A percentile compares a stretch with the other conserved stretches of the same genome.
Conservation (phyloP, 1,139 yeast species). For the Arxiozyma heterogenica region DNA sequence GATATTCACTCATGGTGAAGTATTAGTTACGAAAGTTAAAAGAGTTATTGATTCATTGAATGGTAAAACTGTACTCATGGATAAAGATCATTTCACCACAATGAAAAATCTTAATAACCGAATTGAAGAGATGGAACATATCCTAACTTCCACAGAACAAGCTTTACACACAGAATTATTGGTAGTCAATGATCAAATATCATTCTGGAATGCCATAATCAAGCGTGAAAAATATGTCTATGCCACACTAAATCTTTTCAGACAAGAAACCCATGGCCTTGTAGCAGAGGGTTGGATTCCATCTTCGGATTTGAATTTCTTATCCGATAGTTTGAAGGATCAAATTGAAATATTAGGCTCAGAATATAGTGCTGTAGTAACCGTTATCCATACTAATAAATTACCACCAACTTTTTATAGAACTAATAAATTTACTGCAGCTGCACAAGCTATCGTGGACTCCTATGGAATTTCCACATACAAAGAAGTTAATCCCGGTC, state of each 20-base stretch:
- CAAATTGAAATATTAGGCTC: slow-evolving; percentile 32
- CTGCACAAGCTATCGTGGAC: slow-evolving; percentile 70
- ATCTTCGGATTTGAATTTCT: slow-evolving; percentile 39
- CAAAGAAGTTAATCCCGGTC: slow-evolving; percentile 72
- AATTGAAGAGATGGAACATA: slow-evolving; percentile 50
- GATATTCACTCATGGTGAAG: slow-evolving; percentile 64
- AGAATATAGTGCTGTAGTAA: slow-evolving; percentile 55
- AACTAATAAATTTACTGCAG: slow-evolving; percentile 66
- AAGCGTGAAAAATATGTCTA: slow-evolving; percentile 66
- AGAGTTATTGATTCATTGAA: slow-evolving; percentile 58
- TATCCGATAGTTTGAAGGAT: slow-evolving; percentile 33
- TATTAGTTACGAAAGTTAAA: slow-evolving; percentile 46
- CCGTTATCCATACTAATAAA: slow-evolving; percentile 53
- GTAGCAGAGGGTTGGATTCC: slow-evolving; percentile 82
- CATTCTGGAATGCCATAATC: slow-evolving; percentile 59
- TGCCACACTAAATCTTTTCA: slow-evolving; percentile 56
- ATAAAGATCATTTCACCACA: slow-evolving; percentile 29
- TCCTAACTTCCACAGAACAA: slow-evolving; percentile 46
- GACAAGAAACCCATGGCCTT: slow-evolving; percentile 55
- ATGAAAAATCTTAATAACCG: slow-evolving; percentile 38
- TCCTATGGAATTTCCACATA: slow-evolving; percentile 74
- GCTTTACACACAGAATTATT: slow-evolving; percentile 61
- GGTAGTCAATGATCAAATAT: slow-evolving; percentile 56
- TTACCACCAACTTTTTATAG: slow-evolving; percentile 75
- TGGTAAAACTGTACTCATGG: slow-evolving; percentile 48